These are phyloP conservation scores for Zanthoxylum bungeanum DNA, from an alignment of 345 rosid genomes.

Conservation along the genomic window DNA sequence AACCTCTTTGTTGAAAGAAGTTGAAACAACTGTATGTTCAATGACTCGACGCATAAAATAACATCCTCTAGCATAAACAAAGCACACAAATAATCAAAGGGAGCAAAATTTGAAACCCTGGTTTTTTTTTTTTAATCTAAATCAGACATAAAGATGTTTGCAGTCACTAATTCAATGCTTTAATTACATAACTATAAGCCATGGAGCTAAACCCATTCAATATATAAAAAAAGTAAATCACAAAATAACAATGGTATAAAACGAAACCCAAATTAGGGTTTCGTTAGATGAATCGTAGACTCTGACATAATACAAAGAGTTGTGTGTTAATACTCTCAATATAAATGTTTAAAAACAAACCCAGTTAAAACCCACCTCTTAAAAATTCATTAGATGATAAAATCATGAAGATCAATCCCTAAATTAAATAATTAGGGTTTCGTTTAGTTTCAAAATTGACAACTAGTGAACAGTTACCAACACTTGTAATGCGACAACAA, in stretches of 20 bases:
- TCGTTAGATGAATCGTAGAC: conserved; percentile 20
- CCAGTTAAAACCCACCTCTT: too few relatives aligned
- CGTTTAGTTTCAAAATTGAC: too few relatives aligned
- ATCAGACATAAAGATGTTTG: conserved; percentile 18
- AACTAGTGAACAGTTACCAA: too few relatives aligned
- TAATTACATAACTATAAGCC: conserved; percentile 13
- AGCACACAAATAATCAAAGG: conserved; percentile 18
- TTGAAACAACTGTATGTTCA: not conserved
- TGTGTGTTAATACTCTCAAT: conserved; percentile 11
- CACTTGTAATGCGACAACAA: too few relatives aligned
- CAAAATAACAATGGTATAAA: conserved; percentile 15
- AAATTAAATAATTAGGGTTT: too few relatives aligned
- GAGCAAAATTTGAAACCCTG: conserved; percentile 43
- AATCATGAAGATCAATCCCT: too few relatives aligned
- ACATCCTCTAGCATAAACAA: conserved; percentile 22
- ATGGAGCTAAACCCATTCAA: conserved; percentile 15
- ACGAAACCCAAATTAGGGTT: conserved; percentile 47
- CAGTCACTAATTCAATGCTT: conserved; percentile 10
- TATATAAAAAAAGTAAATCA: conserved; percentile 22
- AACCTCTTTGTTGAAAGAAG: conserved; percentile 15
- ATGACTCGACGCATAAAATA: conserved; percentile 52
- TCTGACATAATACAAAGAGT: conserved; percentile 2
- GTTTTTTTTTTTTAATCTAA: conserved; percentile 28
- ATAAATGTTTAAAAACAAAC: conserved; percentile 7
- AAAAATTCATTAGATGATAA: too few relatives aligned